A percentile compares a stretch with the other conserved stretches of the same genome.
Evolutionary conservation across 2,329 filamentous ascomycete genomes (phyloP).

Genomic region (Coniochaeta pulveracea): DNA sequence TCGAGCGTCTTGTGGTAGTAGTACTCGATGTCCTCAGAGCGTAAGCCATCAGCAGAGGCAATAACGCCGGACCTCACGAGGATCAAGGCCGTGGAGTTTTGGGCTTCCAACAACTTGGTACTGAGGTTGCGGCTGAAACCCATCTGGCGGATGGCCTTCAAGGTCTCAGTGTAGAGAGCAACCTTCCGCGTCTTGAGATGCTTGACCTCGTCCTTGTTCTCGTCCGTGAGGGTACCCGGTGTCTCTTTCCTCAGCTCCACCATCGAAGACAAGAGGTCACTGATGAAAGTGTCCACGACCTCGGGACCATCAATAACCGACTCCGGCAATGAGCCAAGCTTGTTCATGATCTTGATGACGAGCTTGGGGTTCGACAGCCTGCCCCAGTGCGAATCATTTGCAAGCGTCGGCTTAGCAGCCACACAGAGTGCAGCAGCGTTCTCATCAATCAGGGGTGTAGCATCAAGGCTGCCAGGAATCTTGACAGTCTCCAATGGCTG

Average conservation of each 20-base stretch:
- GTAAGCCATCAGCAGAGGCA: conserved; percentile 15
- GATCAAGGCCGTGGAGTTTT: conserved; percentile 59
- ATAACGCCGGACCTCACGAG: conserved; percentile 46
- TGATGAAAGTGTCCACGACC: conserved; percentile 57
- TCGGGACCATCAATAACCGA: conserved; percentile 42
- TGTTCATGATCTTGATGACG: conserved; percentile 66
- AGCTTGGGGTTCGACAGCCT: conserved; percentile 60
- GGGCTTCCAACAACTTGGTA: conserved; percentile 59
- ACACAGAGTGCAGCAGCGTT: conserved; percentile 21
- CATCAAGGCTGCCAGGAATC: conserved; percentile 5
- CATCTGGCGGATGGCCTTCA: conserved; percentile 78
- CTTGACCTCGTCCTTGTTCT: conserved; percentile 74
- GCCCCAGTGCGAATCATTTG: conserved; percentile 28
- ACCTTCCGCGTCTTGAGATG: conserved; percentile 87
- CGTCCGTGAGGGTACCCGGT: conserved; percentile 67
- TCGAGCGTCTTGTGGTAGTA: conserved; percentile 74
- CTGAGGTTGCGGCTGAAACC: conserved; percentile 77
- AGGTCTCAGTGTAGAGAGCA: conserved; percentile 77
- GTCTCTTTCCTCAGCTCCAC: conserved; percentile 73
- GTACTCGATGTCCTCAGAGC: conserved; percentile 44
- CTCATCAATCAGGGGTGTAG: conserved; percentile 19
- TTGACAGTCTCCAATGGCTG: conserved; percentile 12
- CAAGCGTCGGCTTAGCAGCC: conserved; percentile 24
- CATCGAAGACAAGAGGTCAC: conserved; percentile 55
- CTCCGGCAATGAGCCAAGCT: conserved; percentile 41